A percentile compares a stretch with the other conserved stretches of the same genome.
Conservation (phyloP, 352 stramenopile genomes). For the Aphanomyces invadans region DNA sequence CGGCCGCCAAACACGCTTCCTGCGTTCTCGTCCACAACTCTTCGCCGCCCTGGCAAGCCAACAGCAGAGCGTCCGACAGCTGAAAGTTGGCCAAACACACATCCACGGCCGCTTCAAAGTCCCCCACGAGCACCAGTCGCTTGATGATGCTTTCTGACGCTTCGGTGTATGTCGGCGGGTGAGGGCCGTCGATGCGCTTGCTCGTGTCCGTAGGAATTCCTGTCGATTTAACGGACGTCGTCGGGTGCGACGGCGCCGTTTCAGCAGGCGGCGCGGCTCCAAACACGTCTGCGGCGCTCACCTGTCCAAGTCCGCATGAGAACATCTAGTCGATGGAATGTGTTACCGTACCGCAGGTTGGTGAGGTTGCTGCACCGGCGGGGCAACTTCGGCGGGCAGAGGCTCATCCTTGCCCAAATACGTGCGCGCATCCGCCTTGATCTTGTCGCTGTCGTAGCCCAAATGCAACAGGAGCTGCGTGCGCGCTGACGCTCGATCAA, state of each 20-base stretch:
- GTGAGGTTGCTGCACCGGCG: neutral
- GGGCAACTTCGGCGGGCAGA: constrained; percentile 24
- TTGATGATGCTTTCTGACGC: constrained; percentile 91
- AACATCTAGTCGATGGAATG: neutral
- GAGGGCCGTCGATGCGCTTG: constrained; percentile 55
- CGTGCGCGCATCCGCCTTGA: constrained; percentile 78
- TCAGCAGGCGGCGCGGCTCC: constrained; percentile 5
- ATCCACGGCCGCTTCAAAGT: constrained; percentile 97
- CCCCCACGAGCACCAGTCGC: constrained; percentile 93
- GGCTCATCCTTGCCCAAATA: constrained; percentile 48
- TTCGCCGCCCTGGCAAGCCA: constrained; percentile 88
- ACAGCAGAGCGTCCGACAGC: constrained; percentile 92
- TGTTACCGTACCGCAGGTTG: neutral
- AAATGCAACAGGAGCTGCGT: constrained; percentile 92
- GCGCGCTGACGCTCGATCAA: constrained; percentile 88
- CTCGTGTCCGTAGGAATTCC: constrained; percentile 53
- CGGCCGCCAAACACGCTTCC: constrained; percentile 88
- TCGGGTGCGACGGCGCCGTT: constrained; percentile 17
- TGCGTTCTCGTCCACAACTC: constrained; percentile 96
- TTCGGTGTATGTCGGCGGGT: constrained; percentile 71
- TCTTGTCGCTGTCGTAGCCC: constrained; percentile 90
- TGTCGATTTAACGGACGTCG: constrained; percentile 34
- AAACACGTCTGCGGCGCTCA: constrained; percentile 41
- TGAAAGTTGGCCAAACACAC: constrained; percentile 94
- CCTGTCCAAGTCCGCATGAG: constrained; percentile 22